phyloP scores from a whole-genome alignment of 2,329 filamentous ascomycete species.

The Fusarium oxysporum region DNA sequence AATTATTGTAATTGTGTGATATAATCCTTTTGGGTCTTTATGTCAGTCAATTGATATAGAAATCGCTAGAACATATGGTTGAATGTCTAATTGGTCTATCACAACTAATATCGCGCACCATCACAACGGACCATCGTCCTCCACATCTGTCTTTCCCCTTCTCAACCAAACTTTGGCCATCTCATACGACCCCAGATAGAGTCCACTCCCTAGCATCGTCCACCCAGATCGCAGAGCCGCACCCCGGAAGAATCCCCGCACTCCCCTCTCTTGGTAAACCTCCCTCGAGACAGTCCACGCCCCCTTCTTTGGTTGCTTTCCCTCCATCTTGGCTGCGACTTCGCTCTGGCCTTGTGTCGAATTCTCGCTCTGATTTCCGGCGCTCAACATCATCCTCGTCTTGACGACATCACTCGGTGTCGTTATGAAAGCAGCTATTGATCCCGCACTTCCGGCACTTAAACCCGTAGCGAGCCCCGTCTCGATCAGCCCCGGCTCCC shows the following conservation, averaged over 20 bases:
- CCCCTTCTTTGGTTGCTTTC: conserved; percentile 53
- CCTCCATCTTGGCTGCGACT: conserved; percentile 37
- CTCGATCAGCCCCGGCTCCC: conserved; percentile 63
- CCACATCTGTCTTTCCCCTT: conserved; percentile 54
- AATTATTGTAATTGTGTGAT: background rate
- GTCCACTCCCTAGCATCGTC: conserved; percentile 84
- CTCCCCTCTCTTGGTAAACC: conserved; percentile 74
- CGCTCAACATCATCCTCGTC: conserved; percentile 86
- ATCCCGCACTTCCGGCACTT: conserved; percentile 80
- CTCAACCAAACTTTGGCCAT: conserved; percentile 75
- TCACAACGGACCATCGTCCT: conserved; percentile 51
- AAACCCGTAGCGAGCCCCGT: conserved; percentile 77
- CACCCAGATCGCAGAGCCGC: conserved; percentile 78
- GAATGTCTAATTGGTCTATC: conserved; percentile 10
- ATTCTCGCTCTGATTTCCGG: conserved; percentile 49
- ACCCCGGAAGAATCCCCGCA: conserved; percentile 82
- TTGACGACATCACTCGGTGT: conserved; percentile 92
- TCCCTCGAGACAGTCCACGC: conserved; percentile 71
- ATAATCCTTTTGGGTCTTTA: background rate
- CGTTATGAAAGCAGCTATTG: conserved; percentile 81
- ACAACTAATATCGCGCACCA: background rate
- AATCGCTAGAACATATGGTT: background rate
- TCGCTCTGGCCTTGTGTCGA: conserved; percentile 10
- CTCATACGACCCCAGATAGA: conserved; percentile 91
- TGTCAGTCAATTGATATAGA: background rate